Evolutionary conservation across 1,284 basidiomycete genomes (phyloP).

Genomic region (Phylloporus sp.): DNA sequence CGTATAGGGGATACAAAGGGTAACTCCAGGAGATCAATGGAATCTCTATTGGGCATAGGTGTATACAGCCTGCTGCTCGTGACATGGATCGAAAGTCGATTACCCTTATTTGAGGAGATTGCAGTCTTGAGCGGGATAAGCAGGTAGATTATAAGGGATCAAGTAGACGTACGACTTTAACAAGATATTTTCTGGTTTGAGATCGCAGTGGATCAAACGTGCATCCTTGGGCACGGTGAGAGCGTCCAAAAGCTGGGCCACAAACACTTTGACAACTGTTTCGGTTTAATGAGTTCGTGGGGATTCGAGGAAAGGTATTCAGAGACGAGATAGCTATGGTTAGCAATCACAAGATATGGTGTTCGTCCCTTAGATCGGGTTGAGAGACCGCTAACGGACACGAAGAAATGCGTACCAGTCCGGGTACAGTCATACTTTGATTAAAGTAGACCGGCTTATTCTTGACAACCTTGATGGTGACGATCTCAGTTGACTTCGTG

Average conservation of each 20-base stretch:
- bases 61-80: conserved; percentile 98
- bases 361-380: conserved; percentile 80
- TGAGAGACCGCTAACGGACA: background rate
- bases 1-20: conserved; percentile 94
- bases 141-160: background rate
- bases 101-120: conserved; percentile 98
- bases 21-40: conserved; percentile 97
- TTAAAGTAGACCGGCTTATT: conserved; percentile 99
- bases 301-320: conserved; percentile 97
- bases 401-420: conserved; percentile 72
- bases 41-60: conserved; percentile 99
- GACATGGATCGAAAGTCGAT: conserved; percentile 99
- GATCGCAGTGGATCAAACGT: conserved; percentile 95
- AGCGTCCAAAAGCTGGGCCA: conserved; percentile 93
- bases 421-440: conserved; percentile 98
- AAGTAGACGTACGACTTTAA: conserved; percentile 81
- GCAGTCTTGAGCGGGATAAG: conserved; percentile 64
- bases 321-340: conserved; percentile 96
- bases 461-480: conserved; percentile 99
- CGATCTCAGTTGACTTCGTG: conserved; percentile 98
- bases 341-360: conserved; percentile 94
- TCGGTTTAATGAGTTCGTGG: conserved; percentile 99
- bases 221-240: conserved; percentile 94
- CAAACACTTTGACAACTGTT: conserved; percentile 99
- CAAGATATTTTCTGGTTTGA: conserved; percentile 97